Evolutionary conservation across 1,139 yeast species (phyloP).

Genomic region (Yamadazyma mexicana): DNA sequence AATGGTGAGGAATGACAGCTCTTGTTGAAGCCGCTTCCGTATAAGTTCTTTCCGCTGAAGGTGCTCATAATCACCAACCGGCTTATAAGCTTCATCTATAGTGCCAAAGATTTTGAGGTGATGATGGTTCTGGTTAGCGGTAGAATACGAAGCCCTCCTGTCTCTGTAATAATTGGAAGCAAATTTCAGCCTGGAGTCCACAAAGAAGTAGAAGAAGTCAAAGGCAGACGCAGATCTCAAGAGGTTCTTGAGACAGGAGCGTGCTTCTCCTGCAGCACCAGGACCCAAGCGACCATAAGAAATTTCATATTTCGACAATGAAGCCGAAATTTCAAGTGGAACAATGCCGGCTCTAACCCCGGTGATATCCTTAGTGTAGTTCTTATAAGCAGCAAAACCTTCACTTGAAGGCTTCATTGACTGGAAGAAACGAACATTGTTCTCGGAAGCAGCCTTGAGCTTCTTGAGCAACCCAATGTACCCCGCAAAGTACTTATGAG

Average conservation of each 20-base stretch:
- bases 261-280: slow-evolving; percentile 28
- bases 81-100: slow-evolving; percentile 29
- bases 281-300: slow-evolving; percentile 32
- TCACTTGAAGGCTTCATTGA: slow-evolving; percentile 31
- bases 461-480: slow-evolving; percentile 16
- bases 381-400: slow-evolving; percentile 23
- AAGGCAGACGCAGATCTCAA: slow-evolving; percentile 26
- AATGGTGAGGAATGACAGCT: slow-evolving; percentile 16
- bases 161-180: slow-evolving; percentile 16
- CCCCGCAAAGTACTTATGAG: slow-evolving; percentile 23
- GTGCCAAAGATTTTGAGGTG: slow-evolving; percentile 23
- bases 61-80: slow-evolving; percentile 33
- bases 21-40: slow-evolving; percentile 21
- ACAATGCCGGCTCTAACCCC: slow-evolving; percentile 20
- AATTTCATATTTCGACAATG: slow-evolving; percentile 23
- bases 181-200: slow-evolving; percentile 24
- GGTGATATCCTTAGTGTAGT: slow-evolving; percentile 21
- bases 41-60: slow-evolving; percentile 22
- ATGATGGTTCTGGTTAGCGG: slow-evolving; percentile 18
- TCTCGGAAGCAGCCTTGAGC: slow-evolving; percentile 18
- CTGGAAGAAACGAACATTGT: slow-evolving; percentile 25
- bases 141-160: slow-evolving; percentile 12
- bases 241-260: slow-evolving; percentile 25
- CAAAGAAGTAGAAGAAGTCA: slow-evolving; percentile 31
- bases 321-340: slow-evolving; percentile 23